A percentile compares a stretch with the other conserved stretches of the same genome.
These are phyloP conservation scores for Rubia balearica DNA, from an alignment of 305 asterid species.

Conservation along the genomic window DNA sequence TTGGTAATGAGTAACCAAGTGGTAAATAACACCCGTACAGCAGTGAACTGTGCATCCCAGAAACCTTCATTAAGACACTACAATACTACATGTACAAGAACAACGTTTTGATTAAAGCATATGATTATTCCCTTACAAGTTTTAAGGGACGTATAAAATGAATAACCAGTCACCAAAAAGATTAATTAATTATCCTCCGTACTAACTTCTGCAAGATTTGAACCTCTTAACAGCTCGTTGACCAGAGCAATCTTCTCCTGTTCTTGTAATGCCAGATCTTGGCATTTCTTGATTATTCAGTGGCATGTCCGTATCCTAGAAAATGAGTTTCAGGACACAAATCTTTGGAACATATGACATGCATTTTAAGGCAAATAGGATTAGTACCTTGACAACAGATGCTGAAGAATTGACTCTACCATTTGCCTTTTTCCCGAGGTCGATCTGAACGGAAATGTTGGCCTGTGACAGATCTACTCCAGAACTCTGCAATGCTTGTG, in stretches of 20 bases:
- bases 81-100: slow-evolving; percentile 26
- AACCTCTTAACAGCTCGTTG: slow-evolving; percentile 53
- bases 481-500: slow-evolving; percentile 77
- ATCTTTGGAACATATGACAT: background rate
- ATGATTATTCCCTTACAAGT: slow-evolving; percentile 8
- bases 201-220: slow-evolving; percentile 27
- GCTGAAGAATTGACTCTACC: slow-evolving; percentile 44
- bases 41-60: slow-evolving; percentile 16
- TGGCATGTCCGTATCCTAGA: slow-evolving; percentile 38
- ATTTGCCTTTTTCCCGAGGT: slow-evolving; percentile 66
- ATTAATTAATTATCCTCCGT: slow-evolving; percentile 20
- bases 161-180: background rate
- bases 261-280: slow-evolving; percentile 34
- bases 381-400: slow-evolving; percentile 50
- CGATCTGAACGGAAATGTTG: slow-evolving; percentile 79
- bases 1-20: background rate
- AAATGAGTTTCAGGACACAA: slow-evolving; percentile 10
- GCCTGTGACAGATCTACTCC: slow-evolving; percentile 87
- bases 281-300: slow-evolving; percentile 28
- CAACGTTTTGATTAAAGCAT: background rate
- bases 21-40: slow-evolving; percentile 6
- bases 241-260: slow-evolving; percentile 40
- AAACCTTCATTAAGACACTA: slow-evolving; percentile 5
- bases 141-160: slow-evolving; percentile 6
- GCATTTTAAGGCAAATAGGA: background rate